Evolutionary conservation across 192 early-diverging fungal species (phyloP).

Genomic region (Gryganskiella cystojenkinii): DNA sequence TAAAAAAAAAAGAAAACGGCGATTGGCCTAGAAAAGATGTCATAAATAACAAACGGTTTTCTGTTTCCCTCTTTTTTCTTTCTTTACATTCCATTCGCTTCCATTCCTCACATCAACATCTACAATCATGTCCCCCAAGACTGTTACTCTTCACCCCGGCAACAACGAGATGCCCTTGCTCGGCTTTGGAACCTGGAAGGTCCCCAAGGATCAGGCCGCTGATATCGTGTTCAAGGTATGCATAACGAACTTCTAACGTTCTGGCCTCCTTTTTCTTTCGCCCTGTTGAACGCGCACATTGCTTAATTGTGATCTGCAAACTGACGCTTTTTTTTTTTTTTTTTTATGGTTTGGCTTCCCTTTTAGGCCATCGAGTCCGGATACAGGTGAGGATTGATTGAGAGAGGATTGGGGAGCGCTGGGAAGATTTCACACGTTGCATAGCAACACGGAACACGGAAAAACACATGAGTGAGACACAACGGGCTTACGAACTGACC

Average conservation of each 20-base stretch:
- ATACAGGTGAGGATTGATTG: conserved; percentile 33
- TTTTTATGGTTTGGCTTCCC: neutral
- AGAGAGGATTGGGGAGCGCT: too few species aligned
- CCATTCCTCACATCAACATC: conserved; percentile 15
- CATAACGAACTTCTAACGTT: neutral
- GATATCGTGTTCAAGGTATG: conserved; percentile 55
- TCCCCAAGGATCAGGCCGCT: conserved; percentile 53
- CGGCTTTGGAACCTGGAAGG: conserved; percentile 66
- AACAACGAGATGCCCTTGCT: conserved; percentile 64
- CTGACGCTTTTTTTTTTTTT: neutral
- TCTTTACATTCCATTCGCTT: conserved; percentile 1
- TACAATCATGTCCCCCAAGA: conserved; percentile 34
- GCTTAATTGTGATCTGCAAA: neutral
- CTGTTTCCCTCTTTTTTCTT: conserved; percentile 21
- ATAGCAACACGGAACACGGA: too few species aligned
- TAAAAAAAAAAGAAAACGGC: neutral
- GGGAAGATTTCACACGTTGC: too few species aligned
- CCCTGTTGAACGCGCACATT: neutral
- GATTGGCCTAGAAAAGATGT: neutral
- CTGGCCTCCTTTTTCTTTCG: neutral
- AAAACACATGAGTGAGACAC: too few species aligned
- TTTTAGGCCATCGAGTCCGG: conserved; percentile 39
- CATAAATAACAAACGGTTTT: conserved; percentile 1
- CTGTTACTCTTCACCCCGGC: conserved; percentile 56
- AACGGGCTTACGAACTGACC: neutral